Percentiles rank a stretch among this genome's conserved stretches.
Evolutionary conservation across 2,329 filamentous ascomycete species (phyloP).

Genomic region (Xylariaceae sp.): DNA sequence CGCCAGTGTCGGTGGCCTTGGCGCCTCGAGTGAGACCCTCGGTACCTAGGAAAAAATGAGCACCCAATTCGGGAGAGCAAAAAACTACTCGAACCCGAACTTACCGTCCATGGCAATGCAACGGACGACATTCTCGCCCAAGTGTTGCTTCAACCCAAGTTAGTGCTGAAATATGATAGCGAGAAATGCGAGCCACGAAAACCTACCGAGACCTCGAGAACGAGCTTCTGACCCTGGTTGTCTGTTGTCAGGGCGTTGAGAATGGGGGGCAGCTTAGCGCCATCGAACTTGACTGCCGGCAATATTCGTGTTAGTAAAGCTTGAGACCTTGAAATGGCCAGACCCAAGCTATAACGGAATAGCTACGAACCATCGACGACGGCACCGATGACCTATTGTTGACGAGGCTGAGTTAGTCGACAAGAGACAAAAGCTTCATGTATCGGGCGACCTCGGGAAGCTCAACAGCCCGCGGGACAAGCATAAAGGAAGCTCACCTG

Average conservation of each 20-base stretch:
- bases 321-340: background rate
- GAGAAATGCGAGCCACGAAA: constrained; percentile 4
- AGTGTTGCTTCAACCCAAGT: constrained; percentile 70
- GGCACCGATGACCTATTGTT: constrained; percentile 90
- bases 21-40: constrained; percentile 97
- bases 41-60: constrained; percentile 61
- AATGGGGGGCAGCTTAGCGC: constrained; percentile 88
- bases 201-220: constrained; percentile 91
- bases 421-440: constrained; percentile 26
- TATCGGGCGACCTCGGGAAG: constrained; percentile 12
- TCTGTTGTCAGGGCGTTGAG: constrained; percentile 90
- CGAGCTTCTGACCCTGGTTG: constrained; percentile 90
- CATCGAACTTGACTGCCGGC: constrained; percentile 86
- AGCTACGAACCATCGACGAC: constrained; percentile 85
- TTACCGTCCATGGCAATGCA: constrained; percentile 99
- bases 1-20: constrained; percentile 79
- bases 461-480: constrained; percentile 4
- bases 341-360: constrained; percentile 7
- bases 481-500: constrained; percentile 44
- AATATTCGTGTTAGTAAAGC: constrained; percentile 28
- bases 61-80: constrained; percentile 2
- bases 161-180: constrained; percentile 33
- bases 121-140: constrained; percentile 97
- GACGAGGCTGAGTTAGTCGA: constrained; percentile 42
- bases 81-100: constrained; percentile 31